Evolutionary conservation across 345 rosid genomes (phyloP).

Genomic region (Kernera saxatilis): DNA sequence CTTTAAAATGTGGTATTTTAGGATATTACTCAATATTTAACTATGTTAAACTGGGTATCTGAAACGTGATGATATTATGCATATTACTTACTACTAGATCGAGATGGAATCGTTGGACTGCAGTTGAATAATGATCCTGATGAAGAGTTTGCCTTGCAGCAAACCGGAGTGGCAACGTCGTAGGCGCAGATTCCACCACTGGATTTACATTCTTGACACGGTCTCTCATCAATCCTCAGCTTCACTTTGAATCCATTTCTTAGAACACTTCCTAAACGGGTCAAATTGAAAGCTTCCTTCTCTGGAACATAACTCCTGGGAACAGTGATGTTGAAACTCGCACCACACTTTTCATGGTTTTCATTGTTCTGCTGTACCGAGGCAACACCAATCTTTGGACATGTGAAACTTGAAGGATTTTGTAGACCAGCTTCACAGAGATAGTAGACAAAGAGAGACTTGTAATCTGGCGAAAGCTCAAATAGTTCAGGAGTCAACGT

Average conservation of each 20-base stretch:
- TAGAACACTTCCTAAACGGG: not conserved
- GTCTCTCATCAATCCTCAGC: conserved; percentile 3
- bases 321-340: conserved; percentile 4
- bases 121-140: not conserved
- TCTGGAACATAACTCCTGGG: not conserved
- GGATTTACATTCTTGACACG: not conserved
- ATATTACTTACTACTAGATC: not conserved
- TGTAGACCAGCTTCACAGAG: not conserved
- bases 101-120: not conserved
- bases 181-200: conserved; percentile 25
- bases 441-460: conserved; percentile 9
- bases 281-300: not conserved
- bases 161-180: fast-evolving
- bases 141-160: conserved; percentile 5
- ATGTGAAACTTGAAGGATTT: not conserved
- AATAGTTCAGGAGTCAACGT: conserved; percentile 19
- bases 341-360: not conserved
- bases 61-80: too few species aligned
- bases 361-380: not conserved
- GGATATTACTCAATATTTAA: too few species aligned
- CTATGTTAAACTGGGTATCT: too few species aligned
- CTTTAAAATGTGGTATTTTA: too few species aligned
- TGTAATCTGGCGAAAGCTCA: not conserved
- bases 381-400: not conserved
- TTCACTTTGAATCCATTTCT: conserved; percentile 18